phyloP scores from a whole-genome alignment of 768 basidiomycete species.

The Naematelia aurantialba region DNA sequence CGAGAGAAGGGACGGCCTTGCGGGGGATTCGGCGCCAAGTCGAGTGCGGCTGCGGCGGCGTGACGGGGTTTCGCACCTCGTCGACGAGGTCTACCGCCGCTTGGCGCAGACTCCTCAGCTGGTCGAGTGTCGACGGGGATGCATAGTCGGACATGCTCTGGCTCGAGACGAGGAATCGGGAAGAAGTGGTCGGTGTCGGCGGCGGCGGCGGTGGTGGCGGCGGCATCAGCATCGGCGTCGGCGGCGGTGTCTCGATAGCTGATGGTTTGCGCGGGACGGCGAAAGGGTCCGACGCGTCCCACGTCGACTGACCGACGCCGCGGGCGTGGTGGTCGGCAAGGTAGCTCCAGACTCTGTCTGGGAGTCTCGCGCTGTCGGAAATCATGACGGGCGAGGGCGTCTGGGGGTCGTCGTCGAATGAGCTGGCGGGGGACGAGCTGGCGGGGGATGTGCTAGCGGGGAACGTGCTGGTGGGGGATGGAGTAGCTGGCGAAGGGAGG shows the following conservation, averaged over 20 bases:
- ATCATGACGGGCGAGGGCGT: not conserved
- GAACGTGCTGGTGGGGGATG: too few species aligned
- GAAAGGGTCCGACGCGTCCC: not conserved
- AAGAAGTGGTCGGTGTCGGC: not conserved
- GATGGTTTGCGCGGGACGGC: too few species aligned
- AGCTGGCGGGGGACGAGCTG: not conserved
- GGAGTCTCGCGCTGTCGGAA: not conserved
- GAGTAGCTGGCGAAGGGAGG: too few species aligned
- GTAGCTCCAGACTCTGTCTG: not conserved
- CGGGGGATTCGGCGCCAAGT: not conserved
- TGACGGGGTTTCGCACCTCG: not conserved
- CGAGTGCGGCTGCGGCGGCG: not conserved
- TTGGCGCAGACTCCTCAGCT: slow-evolving; percentile 10
- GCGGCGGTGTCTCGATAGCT: not conserved
- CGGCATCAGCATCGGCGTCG: not conserved
- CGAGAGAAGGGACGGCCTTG: not conserved
- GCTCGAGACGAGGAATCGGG: not conserved
- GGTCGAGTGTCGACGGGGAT: slow-evolving; percentile 6
- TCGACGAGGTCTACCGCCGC: slow-evolving; percentile 10
- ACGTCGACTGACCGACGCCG: not conserved
- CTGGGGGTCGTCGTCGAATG: not conserved
- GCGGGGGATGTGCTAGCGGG: too few species aligned
- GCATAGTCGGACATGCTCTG: slow-evolving; percentile 2
- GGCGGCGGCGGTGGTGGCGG: not conserved
- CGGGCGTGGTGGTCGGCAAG: not conserved